Base-by-base conservation (phyloP, 2,329 filamentous ascomycete species). In the Stachybotrys echinatus region DNA sequence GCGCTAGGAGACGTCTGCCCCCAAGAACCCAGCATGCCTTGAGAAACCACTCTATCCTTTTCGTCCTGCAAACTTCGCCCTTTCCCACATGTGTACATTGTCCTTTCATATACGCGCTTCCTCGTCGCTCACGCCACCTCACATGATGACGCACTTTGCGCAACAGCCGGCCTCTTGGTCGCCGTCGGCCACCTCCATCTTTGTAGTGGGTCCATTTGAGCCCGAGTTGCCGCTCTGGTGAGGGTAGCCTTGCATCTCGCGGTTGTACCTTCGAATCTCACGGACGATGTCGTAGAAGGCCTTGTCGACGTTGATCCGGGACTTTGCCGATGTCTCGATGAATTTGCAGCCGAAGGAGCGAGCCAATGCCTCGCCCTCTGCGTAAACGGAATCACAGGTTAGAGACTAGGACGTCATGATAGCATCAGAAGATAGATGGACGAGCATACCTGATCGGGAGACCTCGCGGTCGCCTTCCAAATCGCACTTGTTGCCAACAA, bases 401-500 rank as follows among this genome's bases (percentile, higher is more conserved):
- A 43, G 40, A 19, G 14, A 12, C 40, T 7, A 2, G 19, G 40
- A 12, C 12, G 40, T 12, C 19, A 17, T 19, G 7, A 19, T 19
- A 45, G 42, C 54, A 49, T 21, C 31, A 48, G n/a, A 37, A 49
- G n/a, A 21, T 49, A 39, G 8, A 20, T 5, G n/a, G 19, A 22
- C 23, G 4, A 23, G 12, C 42, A 44, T 80, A 96, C 92, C 92
- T 83, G 95, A 86, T 75, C 87, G 86, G 57, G 89, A 88, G 52
- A 99, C 94, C 64, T 92, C 88, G 65, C 94, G 84, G 74, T 99
- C 92, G 61, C 79, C 79, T 65, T 96, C 92, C 69, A 99, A 76
- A 89, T 99, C 94, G 75, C 92, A 96, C 81, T 99, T 99, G 83
- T 99, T 99, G 62, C 91, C 94, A 40, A 97, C 94, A 43, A 99